A percentile compares a stretch with the other conserved stretches of the same genome.
These are phyloP conservation scores for Entoloma clypeatum DNA, from an alignment of 1,284 basidiomycete species.

Conservation along the genomic window DNA sequence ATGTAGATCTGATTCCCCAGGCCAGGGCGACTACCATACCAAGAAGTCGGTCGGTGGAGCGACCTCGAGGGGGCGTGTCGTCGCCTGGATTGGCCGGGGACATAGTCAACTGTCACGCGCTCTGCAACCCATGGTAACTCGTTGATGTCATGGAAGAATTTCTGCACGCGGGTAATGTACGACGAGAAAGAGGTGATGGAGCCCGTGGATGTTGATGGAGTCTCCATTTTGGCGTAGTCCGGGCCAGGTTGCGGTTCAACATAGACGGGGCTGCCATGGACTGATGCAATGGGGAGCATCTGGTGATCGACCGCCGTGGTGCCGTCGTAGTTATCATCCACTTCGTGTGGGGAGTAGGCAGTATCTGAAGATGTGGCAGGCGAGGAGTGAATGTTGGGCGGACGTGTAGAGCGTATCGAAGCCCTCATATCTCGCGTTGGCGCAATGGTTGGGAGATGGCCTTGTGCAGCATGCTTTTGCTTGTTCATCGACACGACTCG, in stretches of 20 bases:
- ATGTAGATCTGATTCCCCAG: constrained; percentile 4
- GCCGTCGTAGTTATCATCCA: constrained; percentile 14
- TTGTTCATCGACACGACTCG: constrained; percentile 19
- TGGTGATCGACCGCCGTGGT: constrained; percentile 23
- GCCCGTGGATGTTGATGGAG: constrained; percentile 22
- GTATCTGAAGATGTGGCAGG: constrained; percentile 14
- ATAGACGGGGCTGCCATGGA: constrained; percentile 18
- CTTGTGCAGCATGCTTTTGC: constrained; percentile 14
- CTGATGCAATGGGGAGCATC: constrained; percentile 13
- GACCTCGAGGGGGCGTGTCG: constrained; percentile 11
- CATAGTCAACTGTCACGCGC: constrained; percentile 38
- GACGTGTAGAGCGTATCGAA: neutral
- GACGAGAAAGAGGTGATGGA: constrained; percentile 28
- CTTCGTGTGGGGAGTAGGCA: constrained; percentile 9
- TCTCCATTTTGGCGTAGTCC: constrained; percentile 37
- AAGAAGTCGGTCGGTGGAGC: constrained; percentile 10
- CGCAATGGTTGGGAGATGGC: constrained; percentile 2
- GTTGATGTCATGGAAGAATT: constrained; percentile 29
- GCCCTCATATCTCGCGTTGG: constrained; percentile 2
- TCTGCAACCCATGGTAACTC: constrained; percentile 36
- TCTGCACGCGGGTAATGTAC: constrained; percentile 29
- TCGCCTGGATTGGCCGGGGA: constrained; percentile 30
- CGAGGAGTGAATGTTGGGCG: neutral
- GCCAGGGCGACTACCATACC: constrained; percentile 12
- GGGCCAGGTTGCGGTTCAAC: constrained; percentile 24